Evolutionary conservation across 805 yeast genomes (phyloP).

Genomic region (Wickerhamiella cacticola): DNA sequence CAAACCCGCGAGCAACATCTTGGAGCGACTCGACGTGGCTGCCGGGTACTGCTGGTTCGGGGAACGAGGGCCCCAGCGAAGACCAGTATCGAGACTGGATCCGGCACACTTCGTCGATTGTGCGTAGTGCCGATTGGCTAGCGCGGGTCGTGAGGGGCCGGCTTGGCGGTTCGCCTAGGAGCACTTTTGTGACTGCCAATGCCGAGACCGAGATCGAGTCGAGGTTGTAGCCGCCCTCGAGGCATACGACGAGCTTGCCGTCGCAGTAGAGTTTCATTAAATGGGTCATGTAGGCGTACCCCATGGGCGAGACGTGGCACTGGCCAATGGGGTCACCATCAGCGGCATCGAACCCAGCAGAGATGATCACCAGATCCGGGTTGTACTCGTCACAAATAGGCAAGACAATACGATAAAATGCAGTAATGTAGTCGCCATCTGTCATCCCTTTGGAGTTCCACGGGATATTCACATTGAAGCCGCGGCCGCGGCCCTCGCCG

Average conservation of each 20-base stretch:
- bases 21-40: constrained; percentile 32
- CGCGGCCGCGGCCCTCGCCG: constrained; percentile 81
- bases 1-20: constrained; percentile 66
- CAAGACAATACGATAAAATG: constrained; percentile 72
- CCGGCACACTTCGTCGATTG: constrained; percentile 66
- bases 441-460: constrained; percentile 89
- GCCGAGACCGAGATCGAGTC: constrained; percentile 88
- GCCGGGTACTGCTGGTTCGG: constrained; percentile 14
- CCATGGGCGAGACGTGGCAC: constrained; percentile 89
- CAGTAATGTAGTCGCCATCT: constrained; percentile 91
- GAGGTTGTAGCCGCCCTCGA: constrained; percentile 94
- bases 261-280: constrained; percentile 74
- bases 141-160: constrained; percentile 50
- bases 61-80: constrained; percentile 39
- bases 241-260: constrained; percentile 77
- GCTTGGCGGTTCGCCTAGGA: constrained; percentile 93
- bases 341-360: constrained; percentile 98
- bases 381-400: constrained; percentile 81
- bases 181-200: constrained; percentile 76
- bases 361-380: constrained; percentile 85
- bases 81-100: constrained; percentile 82
- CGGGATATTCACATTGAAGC: constrained; percentile 80
- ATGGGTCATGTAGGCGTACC: constrained; percentile 94
- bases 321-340: constrained; percentile 96
- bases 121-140: constrained; percentile 61